Evolutionary conservation across 2,329 filamentous ascomycete genomes (phyloP).

Genomic region (Chaetomium olivaceum): DNA sequence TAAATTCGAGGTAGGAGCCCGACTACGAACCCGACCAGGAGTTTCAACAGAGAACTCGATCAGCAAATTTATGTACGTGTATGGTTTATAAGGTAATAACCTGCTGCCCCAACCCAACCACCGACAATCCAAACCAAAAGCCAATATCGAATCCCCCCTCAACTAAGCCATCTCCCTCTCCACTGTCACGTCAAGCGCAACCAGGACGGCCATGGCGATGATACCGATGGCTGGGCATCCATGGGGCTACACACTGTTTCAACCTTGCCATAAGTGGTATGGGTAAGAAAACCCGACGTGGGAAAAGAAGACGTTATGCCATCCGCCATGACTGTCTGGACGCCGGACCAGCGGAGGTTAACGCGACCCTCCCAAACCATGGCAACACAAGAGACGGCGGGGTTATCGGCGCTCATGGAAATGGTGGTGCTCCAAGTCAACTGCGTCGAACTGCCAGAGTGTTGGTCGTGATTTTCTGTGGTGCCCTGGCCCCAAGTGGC

Average conservation of each 20-base stretch:
- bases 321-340: slow-evolving; percentile 10
- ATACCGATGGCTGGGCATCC: not conserved
- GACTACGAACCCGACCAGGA: too few species aligned
- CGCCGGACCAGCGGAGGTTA: slow-evolving; percentile 11
- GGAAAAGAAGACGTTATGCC: not conserved
- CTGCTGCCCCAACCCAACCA: too few species aligned
- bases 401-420: not conserved
- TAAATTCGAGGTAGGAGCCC: too few species aligned
- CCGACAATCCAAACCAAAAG: too few species aligned
- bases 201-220: not conserved
- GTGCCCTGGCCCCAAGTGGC: not conserved
- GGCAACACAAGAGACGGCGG: slow-evolving; percentile 5
- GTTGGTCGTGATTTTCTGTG: not conserved
- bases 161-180: too few species aligned
- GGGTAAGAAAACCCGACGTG: not conserved
- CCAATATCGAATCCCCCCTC: too few species aligned
- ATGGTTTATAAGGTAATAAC: too few species aligned
- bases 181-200: not conserved
- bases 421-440: slow-evolving; percentile 10
- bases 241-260: slow-evolving; percentile 7
- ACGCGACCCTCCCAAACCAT: slow-evolving; percentile 12
- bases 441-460: not conserved
- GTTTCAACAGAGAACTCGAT: too few species aligned
- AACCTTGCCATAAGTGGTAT: slow-evolving; percentile 14
- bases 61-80: too few species aligned